Evolutionary conservation across 2,329 filamentous ascomycete species (phyloP), one percentile per base, ranked within the genome.

Genomic region (Cryoendolithus antarcticus): DNA sequence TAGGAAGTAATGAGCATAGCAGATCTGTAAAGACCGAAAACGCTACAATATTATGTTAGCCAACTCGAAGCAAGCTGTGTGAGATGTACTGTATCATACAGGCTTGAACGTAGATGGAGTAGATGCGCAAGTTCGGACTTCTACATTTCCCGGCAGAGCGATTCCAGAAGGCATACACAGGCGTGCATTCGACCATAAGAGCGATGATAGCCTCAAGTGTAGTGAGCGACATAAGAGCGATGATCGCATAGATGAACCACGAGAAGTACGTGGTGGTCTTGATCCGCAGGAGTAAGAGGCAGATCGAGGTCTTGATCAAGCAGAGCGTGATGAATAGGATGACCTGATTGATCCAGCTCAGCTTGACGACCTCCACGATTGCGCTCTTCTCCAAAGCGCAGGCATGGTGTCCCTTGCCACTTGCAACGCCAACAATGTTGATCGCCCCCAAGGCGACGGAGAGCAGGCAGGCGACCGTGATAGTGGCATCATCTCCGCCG

Each of bases 301-400:
- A 56, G 35, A 67, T 65, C 4, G 62, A 65, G 15, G 59, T 51
- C 44, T 67, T 66, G 34, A 67, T 51, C 2, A 65, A 41, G 27
- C 56, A 60, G 30, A 65, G 58, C 34, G 56, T 56, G 10, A 52
- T 48, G 43, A 66, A 67, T 4, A 67, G 57, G n/a, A 63, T 47
- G n/a, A 66, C 52, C 48, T 66, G 62, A 3, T 59, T 61, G 37
- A 57, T 50, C 62, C 61, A 65, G 13, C 40, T 42, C 10, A 39
- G 52, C 49, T 59, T 60, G 42, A 59, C 62, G 38, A 62, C 58
- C 28, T 47, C 49, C 37, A 56, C 32, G 35, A 62, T 62, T 11
- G 62, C 38, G 3, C 53, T 45, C 1, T 47, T 21, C 5, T 49
- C 39, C 9, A 66, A 50, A 33, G 55, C 64, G 48, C 52, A 55